Evolutionary conservation across 2,329 filamentous ascomycete genomes (phyloP).

Genomic region (Ceratocystiopsis brevicomis): DNA sequence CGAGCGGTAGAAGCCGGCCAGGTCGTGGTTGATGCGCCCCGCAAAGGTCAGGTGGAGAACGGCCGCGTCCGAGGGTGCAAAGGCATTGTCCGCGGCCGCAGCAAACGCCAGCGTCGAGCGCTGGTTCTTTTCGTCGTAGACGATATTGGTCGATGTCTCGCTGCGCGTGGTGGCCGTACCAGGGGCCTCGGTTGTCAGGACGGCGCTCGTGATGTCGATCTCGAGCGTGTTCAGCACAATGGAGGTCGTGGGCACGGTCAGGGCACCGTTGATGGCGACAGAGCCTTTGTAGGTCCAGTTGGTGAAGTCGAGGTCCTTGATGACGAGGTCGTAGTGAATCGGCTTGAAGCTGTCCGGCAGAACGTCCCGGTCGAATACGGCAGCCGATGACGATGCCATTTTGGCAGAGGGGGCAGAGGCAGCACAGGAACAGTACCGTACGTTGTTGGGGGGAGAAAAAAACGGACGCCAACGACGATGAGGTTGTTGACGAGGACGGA

Average conservation of each 20-base stretch:
- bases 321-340: slow-evolving; percentile 64
- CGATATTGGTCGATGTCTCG: slow-evolving; percentile 45
- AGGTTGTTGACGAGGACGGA: too few species aligned
- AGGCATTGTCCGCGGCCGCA: slow-evolving; percentile 27
- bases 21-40: slow-evolving; percentile 73
- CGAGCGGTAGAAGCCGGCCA: slow-evolving; percentile 83
- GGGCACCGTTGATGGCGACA: slow-evolving; percentile 55
- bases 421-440: too few species aligned
- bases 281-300: slow-evolving; percentile 64
- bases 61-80: slow-evolving; percentile 48
- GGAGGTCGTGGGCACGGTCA: slow-evolving; percentile 53
- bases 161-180: slow-evolving; percentile 33
- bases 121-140: slow-evolving; percentile 70
- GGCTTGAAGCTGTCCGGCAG: slow-evolving; percentile 54
- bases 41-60: slow-evolving; percentile 44
- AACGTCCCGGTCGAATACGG: slow-evolving; percentile 33
- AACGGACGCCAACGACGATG: too few species aligned
- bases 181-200: slow-evolving; percentile 44
- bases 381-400: too few species aligned
- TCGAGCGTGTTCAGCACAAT: slow-evolving; percentile 75
- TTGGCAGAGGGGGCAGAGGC: too few species aligned
- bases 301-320: slow-evolving; percentile 63
- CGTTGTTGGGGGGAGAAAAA: too few species aligned
- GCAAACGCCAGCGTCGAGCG: slow-evolving; percentile 60
- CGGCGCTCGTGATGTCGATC: slow-evolving; percentile 51